Conservation (phyloP, 306 rosid genomes). For the Fagus crenata region DNA sequence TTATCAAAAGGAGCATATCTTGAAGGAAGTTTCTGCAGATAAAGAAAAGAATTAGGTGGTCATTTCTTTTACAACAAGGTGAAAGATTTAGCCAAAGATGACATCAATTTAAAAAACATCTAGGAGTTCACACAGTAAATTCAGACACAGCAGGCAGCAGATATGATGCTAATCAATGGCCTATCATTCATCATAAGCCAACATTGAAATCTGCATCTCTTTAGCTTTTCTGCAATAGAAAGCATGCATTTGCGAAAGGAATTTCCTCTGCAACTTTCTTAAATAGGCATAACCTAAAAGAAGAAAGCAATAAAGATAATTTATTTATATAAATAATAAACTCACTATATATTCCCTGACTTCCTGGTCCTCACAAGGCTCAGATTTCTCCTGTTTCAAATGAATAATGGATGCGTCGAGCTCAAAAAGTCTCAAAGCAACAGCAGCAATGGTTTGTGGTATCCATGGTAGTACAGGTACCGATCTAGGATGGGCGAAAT, state of each 20-base stretch:
- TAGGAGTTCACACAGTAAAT: neutral
- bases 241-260: neutral
- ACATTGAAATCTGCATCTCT: neutral
- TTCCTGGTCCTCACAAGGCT: conserved; percentile 52
- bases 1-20: conserved; percentile 56
- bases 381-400: conserved; percentile 52
- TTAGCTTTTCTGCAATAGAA: too few species aligned
- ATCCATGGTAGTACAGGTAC: conserved; percentile 84
- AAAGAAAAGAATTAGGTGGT: conserved; percentile 25
- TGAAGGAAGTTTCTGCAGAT: conserved; percentile 61
- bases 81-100: neutral
- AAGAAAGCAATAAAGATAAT: conserved; percentile 10
- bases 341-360: conserved; percentile 54
- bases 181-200: neutral
- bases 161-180: neutral
- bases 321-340: conserved; percentile 3
- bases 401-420: conserved; percentile 70
- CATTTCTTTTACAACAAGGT: neutral
- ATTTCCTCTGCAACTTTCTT: neutral
- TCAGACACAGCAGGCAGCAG: neutral
- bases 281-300: neutral
- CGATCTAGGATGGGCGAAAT: conserved; percentile 47
- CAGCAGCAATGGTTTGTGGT: conserved; percentile 82
- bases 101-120: neutral
- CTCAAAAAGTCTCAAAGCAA: conserved; percentile 82